These are phyloP conservation scores for Musa troglodytarum DNA, from an alignment of 176 grass and related monocot species.

Conservation along the genomic window DNA sequence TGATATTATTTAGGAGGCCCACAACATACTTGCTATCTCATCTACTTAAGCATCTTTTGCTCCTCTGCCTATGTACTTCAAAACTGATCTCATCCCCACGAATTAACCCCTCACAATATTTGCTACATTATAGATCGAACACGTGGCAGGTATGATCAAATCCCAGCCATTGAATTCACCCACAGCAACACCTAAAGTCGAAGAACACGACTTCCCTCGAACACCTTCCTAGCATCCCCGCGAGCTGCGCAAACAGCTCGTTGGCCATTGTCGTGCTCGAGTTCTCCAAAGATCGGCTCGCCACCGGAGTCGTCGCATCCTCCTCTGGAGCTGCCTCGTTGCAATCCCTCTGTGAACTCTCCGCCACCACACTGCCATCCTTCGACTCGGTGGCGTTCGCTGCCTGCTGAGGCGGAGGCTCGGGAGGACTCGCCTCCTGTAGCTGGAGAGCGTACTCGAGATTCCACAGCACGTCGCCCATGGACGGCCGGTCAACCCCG, in stretches of 20 bases:
- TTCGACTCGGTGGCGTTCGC: neutral
- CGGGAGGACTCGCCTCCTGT: conserved; percentile 59
- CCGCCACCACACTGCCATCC: neutral
- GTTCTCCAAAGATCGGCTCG: conserved; percentile 2
- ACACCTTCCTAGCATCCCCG: conserved; percentile 69
- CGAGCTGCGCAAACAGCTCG: conserved; percentile 67
- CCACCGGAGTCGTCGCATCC: neutral
- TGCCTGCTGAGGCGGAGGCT: neutral
- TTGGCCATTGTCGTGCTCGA: conserved; percentile 42
- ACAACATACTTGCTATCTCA: too few species aligned
- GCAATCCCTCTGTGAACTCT: too few species aligned
- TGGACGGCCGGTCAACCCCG: conserved; percentile 70
- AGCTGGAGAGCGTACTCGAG: conserved; percentile 85
- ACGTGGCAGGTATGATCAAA: too few species aligned
- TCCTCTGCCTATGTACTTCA: too few species aligned
- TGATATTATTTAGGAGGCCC: too few species aligned
- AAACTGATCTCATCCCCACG: too few species aligned
- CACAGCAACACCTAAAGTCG: too few species aligned
- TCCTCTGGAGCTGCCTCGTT: too few species aligned
- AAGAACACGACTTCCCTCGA: neutral
- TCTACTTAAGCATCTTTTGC: too few species aligned
- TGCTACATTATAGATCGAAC: too few species aligned
- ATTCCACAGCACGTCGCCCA: conserved; percentile 99
- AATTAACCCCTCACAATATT: too few species aligned
- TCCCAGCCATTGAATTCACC: neutral